Conservation (phyloP, 164 flowering plant species). For the Protea cynaroides region DNA sequence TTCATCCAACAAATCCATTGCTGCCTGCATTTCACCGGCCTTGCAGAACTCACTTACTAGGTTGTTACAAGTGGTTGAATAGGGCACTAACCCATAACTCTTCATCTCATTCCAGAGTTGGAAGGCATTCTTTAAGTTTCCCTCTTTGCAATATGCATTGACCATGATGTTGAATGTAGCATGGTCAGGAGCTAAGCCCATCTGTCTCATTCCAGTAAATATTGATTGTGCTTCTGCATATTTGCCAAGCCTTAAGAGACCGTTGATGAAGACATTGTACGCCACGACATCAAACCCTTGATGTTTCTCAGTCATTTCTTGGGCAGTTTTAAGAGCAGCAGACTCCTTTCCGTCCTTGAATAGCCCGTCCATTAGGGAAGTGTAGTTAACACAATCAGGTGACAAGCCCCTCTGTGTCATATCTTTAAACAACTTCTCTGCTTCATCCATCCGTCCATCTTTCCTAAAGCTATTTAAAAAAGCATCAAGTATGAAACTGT, state of each 20-base stretch:
- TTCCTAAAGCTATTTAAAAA: constrained; percentile 65
- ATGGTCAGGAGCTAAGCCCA: constrained; percentile 56
- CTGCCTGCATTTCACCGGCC: constrained; percentile 41
- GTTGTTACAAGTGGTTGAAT: constrained; percentile 48
- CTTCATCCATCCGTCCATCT: constrained; percentile 57
- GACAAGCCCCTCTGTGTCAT: constrained; percentile 47
- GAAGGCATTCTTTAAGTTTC: constrained; percentile 51
- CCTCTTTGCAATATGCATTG: constrained; percentile 48
- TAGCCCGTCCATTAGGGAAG: constrained; percentile 79
- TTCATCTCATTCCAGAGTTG: constrained; percentile 63
- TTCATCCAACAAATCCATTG: constrained; percentile 48
- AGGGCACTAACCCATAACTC: constrained; percentile 38
- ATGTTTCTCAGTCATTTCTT: constrained; percentile 56
- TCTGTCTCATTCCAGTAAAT: constrained; percentile 38
- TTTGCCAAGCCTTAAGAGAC: constrained; percentile 51
- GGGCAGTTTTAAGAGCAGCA: constrained; percentile 50
- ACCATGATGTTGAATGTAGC: constrained; percentile 71
- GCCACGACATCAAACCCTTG: constrained; percentile 60
- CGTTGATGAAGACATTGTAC: constrained; percentile 70
- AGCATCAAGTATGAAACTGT: constrained; percentile 51
- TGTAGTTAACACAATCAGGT: constrained; percentile 72
- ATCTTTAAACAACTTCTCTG: constrained; percentile 39
- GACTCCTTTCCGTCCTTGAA: constrained; percentile 66
- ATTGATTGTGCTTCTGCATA: constrained; percentile 41
- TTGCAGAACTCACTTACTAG: constrained; percentile 53